A percentile compares a stretch with the other conserved stretches of the same genome.
These are phyloP conservation scores for Lathyrus tuberosus DNA, from an alignment of 306 rosid genomes.

Conservation along the genomic window DNA sequence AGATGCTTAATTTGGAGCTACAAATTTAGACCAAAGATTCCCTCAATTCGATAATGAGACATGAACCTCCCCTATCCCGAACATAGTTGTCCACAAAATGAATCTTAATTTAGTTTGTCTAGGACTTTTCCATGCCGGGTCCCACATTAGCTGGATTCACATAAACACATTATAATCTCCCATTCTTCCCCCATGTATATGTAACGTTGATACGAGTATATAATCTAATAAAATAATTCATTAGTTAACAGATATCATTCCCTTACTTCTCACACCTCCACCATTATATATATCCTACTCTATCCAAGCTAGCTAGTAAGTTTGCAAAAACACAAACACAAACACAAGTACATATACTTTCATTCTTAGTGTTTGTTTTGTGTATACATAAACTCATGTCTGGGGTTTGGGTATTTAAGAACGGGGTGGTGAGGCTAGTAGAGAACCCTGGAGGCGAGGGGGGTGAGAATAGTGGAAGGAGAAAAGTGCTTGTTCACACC, in stretches of 20 bases:
- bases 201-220: background rate
- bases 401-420: constrained; percentile 93
- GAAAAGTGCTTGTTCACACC: constrained; percentile 73
- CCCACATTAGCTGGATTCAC: constrained; percentile 51
- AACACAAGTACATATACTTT: background rate
- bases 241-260: background rate
- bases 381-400: constrained; percentile 50
- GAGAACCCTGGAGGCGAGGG: constrained; percentile 70
- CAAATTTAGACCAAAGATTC: background rate
- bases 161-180: constrained; percentile 37
- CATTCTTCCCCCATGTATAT: constrained; percentile 17
- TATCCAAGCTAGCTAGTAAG: background rate
- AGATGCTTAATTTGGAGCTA: background rate
- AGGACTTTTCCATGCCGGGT: constrained; percentile 4
- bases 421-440: constrained; percentile 83
- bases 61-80: background rate
- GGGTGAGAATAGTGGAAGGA: constrained; percentile 13
- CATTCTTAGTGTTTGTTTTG: background rate
- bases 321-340: constrained; percentile 1
- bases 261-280: constrained; percentile 5
- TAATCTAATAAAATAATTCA: background rate
- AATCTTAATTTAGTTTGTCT: constrained; percentile 5
- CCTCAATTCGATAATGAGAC: background rate
- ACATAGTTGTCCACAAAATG: background rate
- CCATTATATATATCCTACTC: background rate